Conservation (phyloP, 1,139 yeast species). For the Blastobotrys illinoisensis region DNA sequence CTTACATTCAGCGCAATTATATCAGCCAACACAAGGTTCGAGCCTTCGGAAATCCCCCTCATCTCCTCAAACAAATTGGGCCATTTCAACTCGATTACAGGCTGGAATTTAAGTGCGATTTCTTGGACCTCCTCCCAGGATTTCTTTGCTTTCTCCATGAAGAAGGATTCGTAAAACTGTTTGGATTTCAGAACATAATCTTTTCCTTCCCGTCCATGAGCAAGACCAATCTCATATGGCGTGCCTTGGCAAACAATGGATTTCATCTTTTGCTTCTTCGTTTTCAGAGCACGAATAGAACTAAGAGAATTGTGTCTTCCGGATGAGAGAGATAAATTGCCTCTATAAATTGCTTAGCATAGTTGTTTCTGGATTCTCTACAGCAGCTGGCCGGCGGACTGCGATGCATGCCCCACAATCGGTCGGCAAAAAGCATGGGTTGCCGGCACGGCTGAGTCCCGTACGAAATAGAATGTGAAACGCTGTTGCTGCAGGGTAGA, state of each 20-base stretch:
- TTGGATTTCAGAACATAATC: slow-evolving; percentile 22
- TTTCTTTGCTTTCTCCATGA: slow-evolving; percentile 21
- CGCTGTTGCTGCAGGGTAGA: too few species aligned
- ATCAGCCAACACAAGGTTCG: slow-evolving; percentile 28
- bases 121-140: slow-evolving; percentile 24
- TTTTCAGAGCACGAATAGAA: too few species aligned
- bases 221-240: slow-evolving; percentile 22
- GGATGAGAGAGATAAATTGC: too few species aligned
- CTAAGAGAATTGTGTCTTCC: too few species aligned
- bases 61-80: slow-evolving; percentile 31
- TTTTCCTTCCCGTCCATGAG: slow-evolving; percentile 27
- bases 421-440: too few species aligned
- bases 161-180: slow-evolving; percentile 21
- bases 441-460: too few species aligned
- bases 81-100: slow-evolving; percentile 22
- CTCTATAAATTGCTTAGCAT: too few species aligned
- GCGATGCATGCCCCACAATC: too few species aligned
- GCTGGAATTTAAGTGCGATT: slow-evolving; percentile 21
- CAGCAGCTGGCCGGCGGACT: too few species aligned
- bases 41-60: slow-evolving; percentile 34
- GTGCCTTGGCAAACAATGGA: neutral
- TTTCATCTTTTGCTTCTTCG: neutral
- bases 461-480: too few species aligned
- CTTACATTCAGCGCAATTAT: slow-evolving; percentile 33
- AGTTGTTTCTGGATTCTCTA: too few species aligned